phyloP scores from a whole-genome alignment of 2,329 filamentous ascomycete genomes.

The Trichoderma oligosporum region DNA sequence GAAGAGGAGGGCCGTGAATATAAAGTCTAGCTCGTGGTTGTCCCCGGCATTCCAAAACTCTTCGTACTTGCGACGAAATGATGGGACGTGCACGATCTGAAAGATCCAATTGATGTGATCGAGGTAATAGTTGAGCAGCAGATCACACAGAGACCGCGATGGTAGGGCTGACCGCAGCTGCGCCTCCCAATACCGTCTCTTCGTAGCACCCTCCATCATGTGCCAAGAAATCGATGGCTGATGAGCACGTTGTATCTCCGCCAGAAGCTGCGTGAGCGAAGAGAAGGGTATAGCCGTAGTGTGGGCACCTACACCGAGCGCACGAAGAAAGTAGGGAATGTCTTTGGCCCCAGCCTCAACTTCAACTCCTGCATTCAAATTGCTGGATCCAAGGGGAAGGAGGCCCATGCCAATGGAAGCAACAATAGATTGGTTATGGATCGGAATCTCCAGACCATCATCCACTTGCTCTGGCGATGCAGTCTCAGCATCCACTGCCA shows the following conservation, averaged over 20 bases:
- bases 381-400: neutral
- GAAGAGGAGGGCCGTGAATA: slow-evolving; percentile 32
- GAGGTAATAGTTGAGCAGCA: slow-evolving; percentile 29
- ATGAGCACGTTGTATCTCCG: slow-evolving; percentile 7
- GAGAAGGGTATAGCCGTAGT: neutral
- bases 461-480: neutral
- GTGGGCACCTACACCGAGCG: neutral
- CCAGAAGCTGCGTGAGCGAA: slow-evolving; percentile 16
- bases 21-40: slow-evolving; percentile 27
- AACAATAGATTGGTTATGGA: neutral
- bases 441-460: neutral
- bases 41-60: slow-evolving; percentile 27
- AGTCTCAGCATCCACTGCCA: neutral
- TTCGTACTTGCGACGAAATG: slow-evolving; percentile 26
- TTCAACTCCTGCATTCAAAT: neutral
- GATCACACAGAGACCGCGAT: slow-evolving; percentile 25
- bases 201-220: slow-evolving; percentile 10
- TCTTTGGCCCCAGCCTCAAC: neutral
- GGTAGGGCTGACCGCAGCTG: slow-evolving; percentile 20
- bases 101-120: slow-evolving; percentile 33
- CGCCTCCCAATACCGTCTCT: slow-evolving; percentile 20
- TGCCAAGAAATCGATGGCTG: slow-evolving; percentile 6
- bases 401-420: neutral
- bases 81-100: slow-evolving; percentile 24
- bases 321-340: neutral